Percentiles rank a stretch among this genome's conserved stretches.
phyloP scores from a whole-genome alignment of 2,329 filamentous ascomycete genomes.

The Penicillium sp. region DNA sequence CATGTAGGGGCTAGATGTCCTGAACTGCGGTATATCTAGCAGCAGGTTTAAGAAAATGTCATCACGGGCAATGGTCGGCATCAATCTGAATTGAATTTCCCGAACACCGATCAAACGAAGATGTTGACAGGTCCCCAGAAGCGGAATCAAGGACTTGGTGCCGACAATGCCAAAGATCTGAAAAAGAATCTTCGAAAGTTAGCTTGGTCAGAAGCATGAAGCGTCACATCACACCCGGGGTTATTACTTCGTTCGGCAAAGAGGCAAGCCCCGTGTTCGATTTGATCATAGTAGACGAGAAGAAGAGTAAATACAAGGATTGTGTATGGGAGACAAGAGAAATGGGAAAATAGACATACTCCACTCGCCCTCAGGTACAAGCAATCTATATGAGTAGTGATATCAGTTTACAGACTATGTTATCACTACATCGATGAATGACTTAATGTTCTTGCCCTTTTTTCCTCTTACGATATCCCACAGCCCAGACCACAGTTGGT shows the following conservation, averaged over 20 bases:
- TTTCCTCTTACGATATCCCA: too few relatives aligned
- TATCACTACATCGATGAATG: too few relatives aligned
- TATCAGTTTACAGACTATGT: too few relatives aligned
- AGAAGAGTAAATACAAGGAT: neutral
- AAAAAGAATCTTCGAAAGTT: neutral
- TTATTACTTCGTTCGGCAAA: neutral
- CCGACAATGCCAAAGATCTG: neutral
- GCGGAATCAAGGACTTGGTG: neutral
- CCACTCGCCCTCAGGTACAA: neutral
- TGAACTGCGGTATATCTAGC: neutral
- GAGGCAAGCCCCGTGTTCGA: neutral
- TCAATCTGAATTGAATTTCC: neutral
- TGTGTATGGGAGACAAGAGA: neutral
- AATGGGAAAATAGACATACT: neutral
- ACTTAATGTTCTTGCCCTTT: too few relatives aligned
- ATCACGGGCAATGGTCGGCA: neutral
- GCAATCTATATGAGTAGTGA: too few relatives aligned
- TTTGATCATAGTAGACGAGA: neutral
- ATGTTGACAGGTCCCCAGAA: neutral
- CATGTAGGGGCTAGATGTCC: neutral
- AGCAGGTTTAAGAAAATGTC: neutral
- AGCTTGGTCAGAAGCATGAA: neutral
- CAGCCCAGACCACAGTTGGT: too few relatives aligned
- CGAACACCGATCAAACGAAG: neutral
- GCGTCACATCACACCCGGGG: too few relatives aligned